phyloP scores from a whole-genome alignment of 768 basidiomycete genomes.

The Russula ochroleuca region DNA sequence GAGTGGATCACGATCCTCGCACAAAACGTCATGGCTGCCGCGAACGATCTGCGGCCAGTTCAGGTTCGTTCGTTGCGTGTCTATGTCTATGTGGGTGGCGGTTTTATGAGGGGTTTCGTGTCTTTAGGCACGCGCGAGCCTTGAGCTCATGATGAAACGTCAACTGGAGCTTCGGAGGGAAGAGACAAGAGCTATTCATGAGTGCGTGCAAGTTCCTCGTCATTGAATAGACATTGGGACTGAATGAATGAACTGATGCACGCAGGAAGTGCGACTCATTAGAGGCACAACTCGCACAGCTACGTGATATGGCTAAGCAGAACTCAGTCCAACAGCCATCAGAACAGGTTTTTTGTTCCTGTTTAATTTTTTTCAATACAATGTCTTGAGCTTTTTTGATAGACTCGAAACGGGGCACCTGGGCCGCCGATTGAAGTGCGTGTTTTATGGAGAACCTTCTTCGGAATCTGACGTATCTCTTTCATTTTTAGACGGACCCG shows the following conservation, averaged over 20 bases:
- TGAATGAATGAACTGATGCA: background rate
- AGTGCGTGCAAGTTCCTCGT: conserved; percentile 42
- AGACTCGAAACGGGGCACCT: background rate
- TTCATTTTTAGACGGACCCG: background rate
- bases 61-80: conserved; percentile 50
- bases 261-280: conserved; percentile 69
- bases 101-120: background rate
- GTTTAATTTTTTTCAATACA: background rate
- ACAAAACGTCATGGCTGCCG: conserved; percentile 86
- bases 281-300: conserved; percentile 55
- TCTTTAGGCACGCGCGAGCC: conserved; percentile 66
- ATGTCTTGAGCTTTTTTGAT: background rate
- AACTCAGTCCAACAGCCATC: conserved; percentile 15
- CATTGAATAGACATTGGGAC: background rate
- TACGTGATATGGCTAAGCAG: conserved; percentile 36
- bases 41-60: conserved; percentile 84
- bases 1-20: conserved; percentile 80
- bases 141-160: conserved; percentile 76
- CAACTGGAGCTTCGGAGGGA: conserved; percentile 70
- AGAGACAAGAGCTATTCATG: conserved; percentile 65
- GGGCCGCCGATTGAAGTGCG: conserved; percentile 10
- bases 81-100: background rate
- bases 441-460: background rate
- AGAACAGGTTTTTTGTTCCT: conserved; percentile 22
- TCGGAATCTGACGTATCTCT: background rate